Percentiles rank a stretch among this genome's conserved stretches.
Evolutionary conservation across 371 early-diverging fungal species (phyloP).

Genomic region (Mucor mucedo): DNA sequence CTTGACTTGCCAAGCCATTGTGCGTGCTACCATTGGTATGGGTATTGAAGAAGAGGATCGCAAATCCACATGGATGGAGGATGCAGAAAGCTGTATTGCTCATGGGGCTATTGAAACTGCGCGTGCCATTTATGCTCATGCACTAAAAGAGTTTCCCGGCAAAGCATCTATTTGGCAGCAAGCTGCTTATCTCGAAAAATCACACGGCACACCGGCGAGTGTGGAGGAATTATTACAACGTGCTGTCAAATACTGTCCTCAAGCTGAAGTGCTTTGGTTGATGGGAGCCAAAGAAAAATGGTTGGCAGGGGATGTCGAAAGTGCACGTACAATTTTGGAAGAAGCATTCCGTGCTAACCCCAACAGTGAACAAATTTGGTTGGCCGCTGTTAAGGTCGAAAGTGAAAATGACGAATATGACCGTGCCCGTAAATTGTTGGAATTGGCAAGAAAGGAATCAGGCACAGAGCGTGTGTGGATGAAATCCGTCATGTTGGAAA

Average conservation of each 20-base stretch:
- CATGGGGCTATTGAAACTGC: constrained; percentile 80
- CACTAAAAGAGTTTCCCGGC: constrained; percentile 78
- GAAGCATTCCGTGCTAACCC: constrained; percentile 92
- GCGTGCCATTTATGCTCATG: constrained; percentile 88
- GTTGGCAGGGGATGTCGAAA: constrained; percentile 86
- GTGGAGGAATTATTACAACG: constrained; percentile 83
- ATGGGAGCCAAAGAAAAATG: constrained; percentile 97
- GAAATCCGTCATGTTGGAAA: constrained; percentile 89
- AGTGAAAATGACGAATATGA: constrained; percentile 84
- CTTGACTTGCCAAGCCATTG: constrained; percentile 83
- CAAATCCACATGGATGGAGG: constrained; percentile 87
- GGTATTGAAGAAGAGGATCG: constrained; percentile 85
- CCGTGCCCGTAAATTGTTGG: constrained; percentile 80
- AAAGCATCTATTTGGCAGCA: constrained; percentile 85
- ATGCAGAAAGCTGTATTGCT: constrained; percentile 79
- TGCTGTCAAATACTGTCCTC: constrained; percentile 90
- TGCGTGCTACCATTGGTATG: constrained; percentile 78
- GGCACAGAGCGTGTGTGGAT: constrained; percentile 90
- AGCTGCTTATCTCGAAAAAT: constrained; percentile 90
- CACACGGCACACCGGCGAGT: constrained; percentile 79
- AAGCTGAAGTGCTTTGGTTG: constrained; percentile 93
- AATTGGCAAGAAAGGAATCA: constrained; percentile 76
- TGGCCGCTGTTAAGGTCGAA: constrained; percentile 96
- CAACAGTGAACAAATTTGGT: constrained; percentile 90
- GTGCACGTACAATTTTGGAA: constrained; percentile 83